Percentiles rank a stretch among this genome's conserved stretches.
phyloP scores from a whole-genome alignment of 139 green algal genomes.

The Micromonas pusilla region DNA sequence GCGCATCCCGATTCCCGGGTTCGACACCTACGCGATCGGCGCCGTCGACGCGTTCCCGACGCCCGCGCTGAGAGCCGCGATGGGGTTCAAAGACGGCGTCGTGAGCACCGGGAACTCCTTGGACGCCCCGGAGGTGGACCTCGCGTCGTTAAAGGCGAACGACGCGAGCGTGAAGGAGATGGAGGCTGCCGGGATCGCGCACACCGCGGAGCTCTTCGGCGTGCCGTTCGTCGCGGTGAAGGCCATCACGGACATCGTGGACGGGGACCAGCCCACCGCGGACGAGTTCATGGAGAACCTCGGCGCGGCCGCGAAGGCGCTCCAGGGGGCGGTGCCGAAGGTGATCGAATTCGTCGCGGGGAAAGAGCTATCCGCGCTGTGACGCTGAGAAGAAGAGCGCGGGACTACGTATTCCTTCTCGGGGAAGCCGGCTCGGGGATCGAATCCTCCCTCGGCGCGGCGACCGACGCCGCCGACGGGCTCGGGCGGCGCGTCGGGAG shows the following conservation, averaged over 20 bases:
- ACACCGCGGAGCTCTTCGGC: slow-evolving; percentile 28
- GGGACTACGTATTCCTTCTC: neutral
- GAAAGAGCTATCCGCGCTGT: slow-evolving; percentile 68
- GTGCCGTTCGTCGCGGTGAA: slow-evolving; percentile 76
- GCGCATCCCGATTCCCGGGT: slow-evolving; percentile 74
- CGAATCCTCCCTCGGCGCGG: too few species aligned
- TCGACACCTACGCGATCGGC: slow-evolving; percentile 35
- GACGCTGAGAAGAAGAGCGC: neutral
- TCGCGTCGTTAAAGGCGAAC: slow-evolving; percentile 64
- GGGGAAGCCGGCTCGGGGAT: neutral
- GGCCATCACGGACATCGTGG: slow-evolving; percentile 88
- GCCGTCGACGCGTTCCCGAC: slow-evolving; percentile 38
- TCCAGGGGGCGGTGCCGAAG: slow-evolving; percentile 62
- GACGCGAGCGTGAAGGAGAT: slow-evolving; percentile 84
- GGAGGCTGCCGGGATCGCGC: slow-evolving; percentile 57
- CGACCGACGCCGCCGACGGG: too few species aligned
- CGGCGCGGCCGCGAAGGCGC: slow-evolving; percentile 54
- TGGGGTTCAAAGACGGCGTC: slow-evolving; percentile 65
- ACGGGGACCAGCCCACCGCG: slow-evolving; percentile 64
- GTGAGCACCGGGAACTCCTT: slow-evolving; percentile 80
- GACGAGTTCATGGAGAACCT: slow-evolving; percentile 97
- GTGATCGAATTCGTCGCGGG: slow-evolving; percentile 72
- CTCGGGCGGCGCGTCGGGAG: too few species aligned
- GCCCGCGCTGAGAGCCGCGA: slow-evolving; percentile 40
- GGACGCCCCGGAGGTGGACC: slow-evolving; percentile 71